Evolutionary conservation across 1,139 yeast genomes (phyloP).

Genomic region (Lodderomyces theae): DNA sequence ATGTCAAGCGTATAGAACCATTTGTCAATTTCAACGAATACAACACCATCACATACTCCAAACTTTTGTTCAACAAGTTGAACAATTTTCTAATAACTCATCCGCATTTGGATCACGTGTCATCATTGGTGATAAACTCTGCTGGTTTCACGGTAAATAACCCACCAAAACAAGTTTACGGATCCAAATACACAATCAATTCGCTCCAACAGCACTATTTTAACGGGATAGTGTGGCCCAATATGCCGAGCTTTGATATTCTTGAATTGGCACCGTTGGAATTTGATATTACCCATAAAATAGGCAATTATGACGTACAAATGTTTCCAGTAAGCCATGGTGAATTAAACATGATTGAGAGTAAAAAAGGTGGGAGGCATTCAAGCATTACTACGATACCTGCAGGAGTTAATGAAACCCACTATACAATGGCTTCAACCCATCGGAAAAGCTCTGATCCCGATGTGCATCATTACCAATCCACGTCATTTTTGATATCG

Average conservation of each 20-base stretch:
- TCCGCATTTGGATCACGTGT: conserved; percentile 80
- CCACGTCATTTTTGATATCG: conserved; percentile 52
- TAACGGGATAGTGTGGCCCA: conserved; percentile 82
- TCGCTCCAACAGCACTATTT: conserved; percentile 58
- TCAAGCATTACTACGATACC: conserved; percentile 11
- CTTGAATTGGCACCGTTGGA: conserved; percentile 21
- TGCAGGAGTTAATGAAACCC: conserved; percentile 4
- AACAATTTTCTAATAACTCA: conserved; percentile 65
- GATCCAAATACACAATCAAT: conserved; percentile 50
- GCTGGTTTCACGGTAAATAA: conserved; percentile 44
- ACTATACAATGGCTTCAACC: conserved; percentile 1
- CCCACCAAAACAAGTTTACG: conserved; percentile 47
- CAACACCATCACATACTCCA: conserved; percentile 16
- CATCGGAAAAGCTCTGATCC: not conserved
- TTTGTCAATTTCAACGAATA: conserved; percentile 20
- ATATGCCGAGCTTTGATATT: conserved; percentile 44
- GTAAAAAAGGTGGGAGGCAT: conserved; percentile 6
- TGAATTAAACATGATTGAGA: conserved; percentile 15
- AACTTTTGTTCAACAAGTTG: conserved; percentile 34
- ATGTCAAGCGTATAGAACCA: conserved; percentile 26
- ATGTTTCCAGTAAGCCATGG: conserved; percentile 45
- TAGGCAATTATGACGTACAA: conserved; percentile 23
- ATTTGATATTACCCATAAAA: conserved; percentile 16
- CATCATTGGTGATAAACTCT: conserved; percentile 67
- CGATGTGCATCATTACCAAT: conserved; percentile 21